phyloP scores from a whole-genome alignment of 2,329 filamentous ascomycete species.

The Paraconiothyrium sp. region DNA sequence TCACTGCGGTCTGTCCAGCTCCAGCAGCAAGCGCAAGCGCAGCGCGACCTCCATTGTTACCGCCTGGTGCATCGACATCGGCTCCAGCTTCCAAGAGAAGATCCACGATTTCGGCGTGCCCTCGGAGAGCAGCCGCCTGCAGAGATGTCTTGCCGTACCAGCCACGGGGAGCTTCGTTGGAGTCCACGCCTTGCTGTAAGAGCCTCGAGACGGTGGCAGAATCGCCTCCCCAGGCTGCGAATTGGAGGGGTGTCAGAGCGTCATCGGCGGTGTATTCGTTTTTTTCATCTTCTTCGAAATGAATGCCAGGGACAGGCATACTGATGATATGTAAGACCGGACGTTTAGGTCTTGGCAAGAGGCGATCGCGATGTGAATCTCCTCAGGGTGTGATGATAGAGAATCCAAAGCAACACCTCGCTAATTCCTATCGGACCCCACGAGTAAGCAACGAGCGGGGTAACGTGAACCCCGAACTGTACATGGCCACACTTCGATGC shows the following conservation, averaged over 20 bases:
- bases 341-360: neutral
- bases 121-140: slow-evolving; percentile 6
- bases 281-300: neutral
- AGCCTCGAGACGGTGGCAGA: neutral
- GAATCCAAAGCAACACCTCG: neutral
- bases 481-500: too few species aligned
- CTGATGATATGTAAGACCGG: neutral
- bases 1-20: neutral
- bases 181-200: neutral
- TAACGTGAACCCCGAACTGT: neutral
- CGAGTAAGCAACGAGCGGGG: neutral
- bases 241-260: slow-evolving; percentile 9
- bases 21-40: slow-evolving; percentile 4
- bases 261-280: neutral
- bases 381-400: neutral
- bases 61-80: slow-evolving; percentile 1
- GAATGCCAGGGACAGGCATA: slow-evolving; percentile 8
- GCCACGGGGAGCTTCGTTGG: neutral
- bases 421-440: neutral
- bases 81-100: neutral
- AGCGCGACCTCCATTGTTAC: slow-evolving; percentile 3
- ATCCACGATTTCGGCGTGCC: neutral
- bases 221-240: slow-evolving; percentile 5
- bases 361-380: neutral
- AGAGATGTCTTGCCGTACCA: slow-evolving; percentile 11